Evolutionary conservation across 768 basidiomycete genomes (phyloP).

Genomic region (Clitopilus passeckerianus): DNA sequence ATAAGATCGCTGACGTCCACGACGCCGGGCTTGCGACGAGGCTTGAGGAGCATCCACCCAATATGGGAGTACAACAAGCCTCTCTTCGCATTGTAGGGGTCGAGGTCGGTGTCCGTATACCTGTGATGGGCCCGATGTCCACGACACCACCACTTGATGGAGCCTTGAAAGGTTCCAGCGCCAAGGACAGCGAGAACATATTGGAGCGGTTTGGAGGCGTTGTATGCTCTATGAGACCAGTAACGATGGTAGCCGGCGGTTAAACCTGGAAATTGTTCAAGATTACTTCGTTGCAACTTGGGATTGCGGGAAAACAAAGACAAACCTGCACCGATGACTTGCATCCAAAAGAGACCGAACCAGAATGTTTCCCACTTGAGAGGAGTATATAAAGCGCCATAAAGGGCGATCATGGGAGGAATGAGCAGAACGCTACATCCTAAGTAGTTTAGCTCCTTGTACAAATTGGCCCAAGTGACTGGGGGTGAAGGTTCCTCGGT

Average conservation of each 20-base stretch:
- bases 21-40: slow-evolving; percentile 82
- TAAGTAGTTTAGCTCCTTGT: slow-evolving; percentile 71
- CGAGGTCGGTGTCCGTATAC: slow-evolving; percentile 95
- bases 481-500: slow-evolving; percentile 66
- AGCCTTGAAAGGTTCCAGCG: slow-evolving; percentile 91
- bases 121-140: slow-evolving; percentile 97
- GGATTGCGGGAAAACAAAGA: slow-evolving; percentile 1
- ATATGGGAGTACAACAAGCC: slow-evolving; percentile 86
- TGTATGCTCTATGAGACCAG: slow-evolving; percentile 96
- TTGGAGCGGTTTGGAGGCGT: slow-evolving; percentile 81
- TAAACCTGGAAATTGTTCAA: slow-evolving; percentile 49
- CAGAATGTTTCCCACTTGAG: slow-evolving; percentile 70
- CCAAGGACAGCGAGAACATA: slow-evolving; percentile 82
- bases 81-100: slow-evolving; percentile 91
- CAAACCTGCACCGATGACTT: slow-evolving; percentile 65
- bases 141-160: slow-evolving; percentile 98
- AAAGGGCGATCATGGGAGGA: slow-evolving; percentile 68
- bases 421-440: slow-evolving; percentile 67
- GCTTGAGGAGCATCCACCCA: slow-evolving; percentile 92
- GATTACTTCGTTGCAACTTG: no score
- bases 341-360: slow-evolving; percentile 34
- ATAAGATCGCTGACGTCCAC: slow-evolving; percentile 86
- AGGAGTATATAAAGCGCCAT: slow-evolving; percentile 63
- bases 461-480: slow-evolving; percentile 51
- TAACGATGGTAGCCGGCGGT: slow-evolving; percentile 95